phyloP scores from a whole-genome alignment of 495 filamentous ascomycete species.

The Annulohypoxylon bovei region DNA sequence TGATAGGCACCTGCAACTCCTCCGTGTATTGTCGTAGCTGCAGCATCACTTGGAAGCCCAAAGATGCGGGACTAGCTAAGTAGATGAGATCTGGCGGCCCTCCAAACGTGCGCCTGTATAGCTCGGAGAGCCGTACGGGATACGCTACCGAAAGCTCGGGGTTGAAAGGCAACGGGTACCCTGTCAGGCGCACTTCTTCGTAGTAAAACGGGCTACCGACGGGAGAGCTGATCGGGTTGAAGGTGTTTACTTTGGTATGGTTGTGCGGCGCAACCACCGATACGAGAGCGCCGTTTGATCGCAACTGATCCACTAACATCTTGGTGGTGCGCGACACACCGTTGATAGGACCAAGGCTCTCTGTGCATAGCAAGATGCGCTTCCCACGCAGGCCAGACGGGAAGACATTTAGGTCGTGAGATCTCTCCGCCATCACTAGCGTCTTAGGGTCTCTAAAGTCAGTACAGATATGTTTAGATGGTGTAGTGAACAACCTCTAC shows the following conservation, averaged over 20 bases:
- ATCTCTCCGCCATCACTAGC: neutral
- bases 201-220: neutral
- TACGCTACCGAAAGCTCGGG: conserved; percentile 71
- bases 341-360: conserved; percentile 73
- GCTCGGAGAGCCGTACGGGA: conserved; percentile 65
- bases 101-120: conserved; percentile 63
- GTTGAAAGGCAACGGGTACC: conserved; percentile 72
- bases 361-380: conserved; percentile 68
- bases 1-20: conserved; percentile 58
- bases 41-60: conserved; percentile 70
- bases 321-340: conserved; percentile 71
- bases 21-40: conserved; percentile 65
- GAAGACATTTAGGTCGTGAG: conserved; percentile 46
- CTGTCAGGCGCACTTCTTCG: conserved; percentile 58
- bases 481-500: too few species aligned
- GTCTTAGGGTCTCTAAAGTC: neutral
- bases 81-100: conserved; percentile 66
- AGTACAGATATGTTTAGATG: neutral
- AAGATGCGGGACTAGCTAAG: conserved; percentile 69
- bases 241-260: conserved; percentile 51
- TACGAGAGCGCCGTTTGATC: conserved; percentile 63
- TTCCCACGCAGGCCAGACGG: conserved; percentile 62
- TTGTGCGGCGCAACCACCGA: conserved; percentile 67
- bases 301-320: conserved; percentile 69
- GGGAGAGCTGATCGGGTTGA: conserved; percentile 33